Evolutionary conservation across 495 filamentous ascomycete species (phyloP), one percentile per base, ranked within the genome.

Genomic region (Talaromyces nanjingensis): DNA sequence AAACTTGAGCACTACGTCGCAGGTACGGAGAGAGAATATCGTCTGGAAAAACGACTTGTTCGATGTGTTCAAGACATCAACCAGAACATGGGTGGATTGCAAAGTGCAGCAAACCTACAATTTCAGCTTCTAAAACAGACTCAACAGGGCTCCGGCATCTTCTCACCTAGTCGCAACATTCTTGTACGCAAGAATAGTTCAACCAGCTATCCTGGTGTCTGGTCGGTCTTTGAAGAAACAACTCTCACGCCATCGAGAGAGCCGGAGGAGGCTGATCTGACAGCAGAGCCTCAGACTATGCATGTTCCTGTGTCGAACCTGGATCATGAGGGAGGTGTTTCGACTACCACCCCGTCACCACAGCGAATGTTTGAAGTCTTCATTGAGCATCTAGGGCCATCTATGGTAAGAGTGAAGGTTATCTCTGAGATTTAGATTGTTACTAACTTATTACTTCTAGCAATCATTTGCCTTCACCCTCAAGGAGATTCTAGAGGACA

Each of bases 401-500:
- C 92, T 1, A 96, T 98, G 91, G 85, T 87, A 81, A 71, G 69
- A 27, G 5, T 6, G 4, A 4, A 29, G 24, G 29, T 31, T 7
- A 56, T 25, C 61, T 59, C 9, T 54, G 1, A 58, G n/a, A 16
- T 8, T n/a, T 22, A 54, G 31, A n/a, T 5, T 20, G 34, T 18
- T 31, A 57, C 18, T 37, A 56, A 20, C 37, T 53, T 31, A 63
- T 25, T 37, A 22, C 27, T 37, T 53, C 31, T 39, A 87, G 81
- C 94, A 96, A 72, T 96, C 93, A 0, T 80, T 98, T 33, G 92
- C 92, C 11, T 92, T 89, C 63, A 98, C 94, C 0, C 80, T 98
- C 37, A 89, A 89, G 37, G 87, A 93, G 65, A 91, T 96, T 24
- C 86, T 98, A 12, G 87, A 91, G 25, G 91, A 96, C 49, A 84